Evolutionary conservation across 2,329 filamentous ascomycete genomes (phyloP), one percentile per base, ranked within the genome.

Genomic region (Botrytis squamosa): DNA sequence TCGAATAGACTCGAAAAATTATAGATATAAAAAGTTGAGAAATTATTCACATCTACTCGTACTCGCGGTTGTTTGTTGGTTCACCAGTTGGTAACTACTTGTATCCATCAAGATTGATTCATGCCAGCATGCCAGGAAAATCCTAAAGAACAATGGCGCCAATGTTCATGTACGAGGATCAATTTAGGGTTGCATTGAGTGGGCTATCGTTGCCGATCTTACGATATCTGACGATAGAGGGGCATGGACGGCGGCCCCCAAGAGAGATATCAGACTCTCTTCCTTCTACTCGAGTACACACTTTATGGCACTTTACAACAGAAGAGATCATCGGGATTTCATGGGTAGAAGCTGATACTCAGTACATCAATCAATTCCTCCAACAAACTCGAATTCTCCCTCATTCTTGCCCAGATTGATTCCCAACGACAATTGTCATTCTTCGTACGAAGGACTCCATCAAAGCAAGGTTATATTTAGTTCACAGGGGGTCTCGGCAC

Each of bases 161-260:
- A 5, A 38, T 38, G 57, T 38, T 33, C 6, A 65, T 46, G 29
- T 52, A 67, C 65, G 46, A 67, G 46, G 65, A 67, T 67, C 44
- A 12, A 52, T 52, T 52, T 67, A 67, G 64, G 22, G 44, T 67
- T 55, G 12, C 49, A 55, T 57, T 8, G 12, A 67, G 65, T 68
- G 65, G 65, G 36, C 29, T 33, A 22, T 57, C 46, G 6, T 33
- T 68, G 65, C 18, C 65, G 46, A 68, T 68, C 65, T 57, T 57
- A 33, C n/a, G 52, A 18, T 29, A 29, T 57, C n/a, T 36, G 14
- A 18, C 22, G 36, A 68, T 42, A 57, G 49, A 57, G 65, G 65
- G 65, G 46, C 18, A 49, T 33, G 29, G 9, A 49, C 42, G 20
- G 29, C 42, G 20, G 29, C 29, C 36, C 36, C 59, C 59, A 63